phyloP scores from a whole-genome alignment of 805 yeast species.

The Candida sphagnicola region DNA sequence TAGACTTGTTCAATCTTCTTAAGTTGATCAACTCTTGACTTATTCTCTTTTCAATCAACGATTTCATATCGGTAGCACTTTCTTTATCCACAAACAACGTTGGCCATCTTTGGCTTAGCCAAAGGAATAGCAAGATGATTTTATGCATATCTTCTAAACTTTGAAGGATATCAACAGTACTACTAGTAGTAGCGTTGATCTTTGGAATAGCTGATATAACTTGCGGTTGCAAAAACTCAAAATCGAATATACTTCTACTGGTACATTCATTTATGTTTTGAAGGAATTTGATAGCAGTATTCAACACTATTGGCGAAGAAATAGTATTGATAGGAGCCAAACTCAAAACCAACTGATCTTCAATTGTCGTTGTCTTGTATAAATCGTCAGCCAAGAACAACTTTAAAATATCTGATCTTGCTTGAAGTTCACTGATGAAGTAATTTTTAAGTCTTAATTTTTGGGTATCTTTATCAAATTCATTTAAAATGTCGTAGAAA shows the following conservation, averaged over 20 bases:
- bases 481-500: constrained; percentile 42
- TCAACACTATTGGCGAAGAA: constrained; percentile 30
- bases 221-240: constrained; percentile 25
- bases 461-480: constrained; percentile 41
- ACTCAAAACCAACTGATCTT: constrained; percentile 54
- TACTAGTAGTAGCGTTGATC: constrained; percentile 13
- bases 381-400: constrained; percentile 37
- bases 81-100: constrained; percentile 72
- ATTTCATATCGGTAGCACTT: constrained; percentile 66
- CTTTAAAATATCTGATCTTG: constrained; percentile 37
- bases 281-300: constrained; percentile 44
- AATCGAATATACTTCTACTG: constrained; percentile 56
- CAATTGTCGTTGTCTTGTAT: constrained; percentile 33
- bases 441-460: constrained; percentile 19
- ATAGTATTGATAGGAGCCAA: constrained; percentile 55
- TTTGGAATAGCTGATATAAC: constrained; percentile 19
- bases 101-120: constrained; percentile 89
- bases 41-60: constrained; percentile 62
- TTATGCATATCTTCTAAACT: constrained; percentile 65
- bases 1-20: constrained; percentile 15
- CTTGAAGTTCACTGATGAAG: constrained; percentile 34
- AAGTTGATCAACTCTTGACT: constrained; percentile 42
- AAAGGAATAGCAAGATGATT: constrained; percentile 62
- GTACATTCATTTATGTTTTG: constrained; percentile 51
- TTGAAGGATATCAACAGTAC: constrained; percentile 19